Percentiles rank a stretch among this genome's conserved stretches.
Evolutionary conservation across 1,284 basidiomycete genomes (phyloP).

Genomic region (Tremellales sp.): DNA sequence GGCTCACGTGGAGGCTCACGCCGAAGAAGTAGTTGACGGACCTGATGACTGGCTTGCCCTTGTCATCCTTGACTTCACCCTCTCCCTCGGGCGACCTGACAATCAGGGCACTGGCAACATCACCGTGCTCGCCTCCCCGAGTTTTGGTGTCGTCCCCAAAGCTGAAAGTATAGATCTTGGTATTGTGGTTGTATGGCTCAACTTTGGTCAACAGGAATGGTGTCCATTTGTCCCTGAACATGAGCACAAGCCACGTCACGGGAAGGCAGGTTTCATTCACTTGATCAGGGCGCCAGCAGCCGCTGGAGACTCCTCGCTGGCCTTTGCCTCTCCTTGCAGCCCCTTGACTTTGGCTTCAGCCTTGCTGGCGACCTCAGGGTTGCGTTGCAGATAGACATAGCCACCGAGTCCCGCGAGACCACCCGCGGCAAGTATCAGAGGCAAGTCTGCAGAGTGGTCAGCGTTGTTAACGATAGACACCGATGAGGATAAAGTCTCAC

Average conservation of each 20-base stretch:
- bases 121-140: slow-evolving; percentile 62
- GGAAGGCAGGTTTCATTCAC: slow-evolving; percentile 16
- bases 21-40: slow-evolving; percentile 39
- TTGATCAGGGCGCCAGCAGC: slow-evolving; percentile 29
- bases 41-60: slow-evolving; percentile 84
- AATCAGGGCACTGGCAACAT: slow-evolving; percentile 57
- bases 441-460: slow-evolving; percentile 22
- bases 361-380: slow-evolving; percentile 12
- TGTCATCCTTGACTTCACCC: slow-evolving; percentile 56
- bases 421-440: slow-evolving; percentile 29
- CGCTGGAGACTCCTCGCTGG: slow-evolving; percentile 17
- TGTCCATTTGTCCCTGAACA: slow-evolving; percentile 39
- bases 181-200: slow-evolving; percentile 89
- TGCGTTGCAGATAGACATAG: slow-evolving; percentile 38
- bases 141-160: slow-evolving; percentile 64
- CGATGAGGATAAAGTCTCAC: slow-evolving; percentile 6
- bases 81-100: slow-evolving; percentile 51
- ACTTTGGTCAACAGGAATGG: slow-evolving; percentile 73
- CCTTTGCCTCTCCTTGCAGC: slow-evolving; percentile 15
- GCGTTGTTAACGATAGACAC: not conserved
- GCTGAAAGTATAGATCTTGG: slow-evolving; percentile 76
- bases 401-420: slow-evolving; percentile 37
- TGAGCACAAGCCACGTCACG: not conserved
- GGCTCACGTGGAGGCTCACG: not conserved
- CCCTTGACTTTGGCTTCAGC: slow-evolving; percentile 18